Base-by-base conservation (phyloP, 768 basidiomycete genomes). In the Podaxis rugospora region DNA sequence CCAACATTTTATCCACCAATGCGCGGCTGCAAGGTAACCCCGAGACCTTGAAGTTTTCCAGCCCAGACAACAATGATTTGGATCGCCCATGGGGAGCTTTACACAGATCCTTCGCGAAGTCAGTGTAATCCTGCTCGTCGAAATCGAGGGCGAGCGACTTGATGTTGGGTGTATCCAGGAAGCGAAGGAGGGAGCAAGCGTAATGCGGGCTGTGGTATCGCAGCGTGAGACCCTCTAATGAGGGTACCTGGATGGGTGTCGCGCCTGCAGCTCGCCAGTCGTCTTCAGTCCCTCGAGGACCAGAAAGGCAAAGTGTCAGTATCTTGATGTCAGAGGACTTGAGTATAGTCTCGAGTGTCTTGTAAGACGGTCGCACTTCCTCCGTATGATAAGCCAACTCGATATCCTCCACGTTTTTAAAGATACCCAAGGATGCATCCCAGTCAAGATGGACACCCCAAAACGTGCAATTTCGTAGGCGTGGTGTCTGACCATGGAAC, bases 361-460 rank as follows among this genome's bases (percentile, higher is more conserved):
- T 61, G 71, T 80, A 88, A 3, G 80, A 76, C 1, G 88, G 90
- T 11, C 88, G 82, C 13, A 86, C 86, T 66, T 88, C 83, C 28
- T 79, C 75, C 7, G 79, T 70, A 65, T 89, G 88, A 72, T 81
- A 89, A 0, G 84, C 81, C 44, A 91, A 74, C 65, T 87, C 82
- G 21, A 91, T 68, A 14, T 82, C 78, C 23, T 65, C 67, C 28
- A 91, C 72, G 13, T 75, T 77, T 16, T 66, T 63, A 25, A 88
- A 74, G 64, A 83, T 76, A 7, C 70, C 60, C 21, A 77, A 68
- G 14, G 78, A 74, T 36, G 76, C 73, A 32, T 78, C 74, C 90
- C 90, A 92, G 59, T 85, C 79, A 36, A 91, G 70, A 63, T 89
- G 89, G 4, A 90, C 85, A 40, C 88, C 89, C 84, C 86, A 89